Percentiles rank a stretch among this genome's conserved stretches.
phyloP scores from a whole-genome alignment of 805 yeast species.

The Sugiyamaella boreocaroliniensis region DNA sequence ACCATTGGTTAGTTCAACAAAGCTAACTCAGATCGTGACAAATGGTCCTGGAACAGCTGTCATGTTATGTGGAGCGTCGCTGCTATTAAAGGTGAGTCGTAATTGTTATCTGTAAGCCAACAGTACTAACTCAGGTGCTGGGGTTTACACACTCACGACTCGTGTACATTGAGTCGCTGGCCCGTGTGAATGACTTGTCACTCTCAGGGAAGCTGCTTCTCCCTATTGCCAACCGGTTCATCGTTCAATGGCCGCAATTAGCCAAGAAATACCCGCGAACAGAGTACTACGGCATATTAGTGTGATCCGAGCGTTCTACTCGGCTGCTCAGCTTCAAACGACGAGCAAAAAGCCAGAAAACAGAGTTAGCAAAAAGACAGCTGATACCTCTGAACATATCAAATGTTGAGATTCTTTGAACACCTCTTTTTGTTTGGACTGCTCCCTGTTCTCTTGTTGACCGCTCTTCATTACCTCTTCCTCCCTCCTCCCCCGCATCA shows the following conservation, averaged over 20 bases:
- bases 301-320: slow-evolving; percentile 33
- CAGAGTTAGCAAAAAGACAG: no score
- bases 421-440: no score
- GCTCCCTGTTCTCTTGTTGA: no score
- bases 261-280: slow-evolving; percentile 46
- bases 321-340: no score
- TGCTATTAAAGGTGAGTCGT: slow-evolving; percentile 39
- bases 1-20: not conserved
- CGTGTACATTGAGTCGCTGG: slow-evolving; percentile 79
- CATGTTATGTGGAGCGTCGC: slow-evolving; percentile 55
- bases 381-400: no score
- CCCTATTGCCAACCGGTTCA: slow-evolving; percentile 65
- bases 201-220: slow-evolving; percentile 66
- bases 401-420: no score
- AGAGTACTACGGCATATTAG: slow-evolving; percentile 73
- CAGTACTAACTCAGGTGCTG: slow-evolving; percentile 9
- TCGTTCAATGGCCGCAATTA: slow-evolving; percentile 85
- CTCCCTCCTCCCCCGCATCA: no score
- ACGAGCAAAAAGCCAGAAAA: no score
- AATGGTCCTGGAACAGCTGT: slow-evolving; percentile 86
- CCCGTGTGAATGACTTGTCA: slow-evolving; percentile 70
- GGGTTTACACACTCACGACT: slow-evolving; percentile 43
- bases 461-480: no score
- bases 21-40: slow-evolving; percentile 33
- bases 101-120: not conserved